These are phyloP conservation scores for Sanguinoderma infundibulare DNA, from an alignment of 1,284 basidiomycete species.

Conservation along the genomic window DNA sequence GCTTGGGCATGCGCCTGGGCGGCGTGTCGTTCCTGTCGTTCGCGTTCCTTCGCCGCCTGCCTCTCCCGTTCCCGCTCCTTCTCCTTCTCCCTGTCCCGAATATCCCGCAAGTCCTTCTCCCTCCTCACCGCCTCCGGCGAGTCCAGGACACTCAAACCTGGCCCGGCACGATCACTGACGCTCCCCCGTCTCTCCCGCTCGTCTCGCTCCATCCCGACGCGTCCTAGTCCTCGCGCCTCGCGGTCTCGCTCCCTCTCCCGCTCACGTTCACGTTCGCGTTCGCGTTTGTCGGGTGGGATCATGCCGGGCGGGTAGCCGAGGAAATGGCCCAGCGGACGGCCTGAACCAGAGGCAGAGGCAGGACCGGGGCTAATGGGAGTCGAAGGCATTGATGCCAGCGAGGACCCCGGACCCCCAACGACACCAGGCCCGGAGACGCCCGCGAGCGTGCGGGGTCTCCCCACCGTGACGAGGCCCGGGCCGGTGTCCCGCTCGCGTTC, in stretches of 20 bases:
- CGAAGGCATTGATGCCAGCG: slow-evolving; percentile 20
- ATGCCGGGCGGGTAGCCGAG: slow-evolving; percentile 22
- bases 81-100: slow-evolving; percentile 20
- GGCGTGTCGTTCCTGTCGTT: slow-evolving; percentile 15
- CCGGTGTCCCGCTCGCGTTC: slow-evolving; percentile 23
- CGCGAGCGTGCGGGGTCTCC: slow-evolving; percentile 23
- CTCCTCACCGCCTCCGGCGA: slow-evolving; percentile 14
- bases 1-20: too few species aligned
- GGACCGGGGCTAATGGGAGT: slow-evolving; percentile 18
- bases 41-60: slow-evolving; percentile 19
- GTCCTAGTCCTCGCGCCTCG: slow-evolving; percentile 11
- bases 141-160: slow-evolving; percentile 18
- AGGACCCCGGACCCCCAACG: slow-evolving; percentile 22
- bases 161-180: background rate
- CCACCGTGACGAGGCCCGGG: slow-evolving; percentile 9
- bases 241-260: slow-evolving; percentile 13
- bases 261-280: slow-evolving; percentile 18
- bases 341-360: slow-evolving; percentile 13
- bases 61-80: slow-evolving; percentile 23
- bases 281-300: slow-evolving; percentile 21
- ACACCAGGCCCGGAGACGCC: slow-evolving; percentile 19
- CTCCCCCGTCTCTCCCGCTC: slow-evolving; percentile 19
- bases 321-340: background rate
- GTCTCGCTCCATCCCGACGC: slow-evolving; percentile 7
- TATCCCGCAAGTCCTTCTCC: slow-evolving; percentile 20